Conservation (phyloP, 2,329 filamentous ascomycete species). For the Fusarium coicis region DNA sequence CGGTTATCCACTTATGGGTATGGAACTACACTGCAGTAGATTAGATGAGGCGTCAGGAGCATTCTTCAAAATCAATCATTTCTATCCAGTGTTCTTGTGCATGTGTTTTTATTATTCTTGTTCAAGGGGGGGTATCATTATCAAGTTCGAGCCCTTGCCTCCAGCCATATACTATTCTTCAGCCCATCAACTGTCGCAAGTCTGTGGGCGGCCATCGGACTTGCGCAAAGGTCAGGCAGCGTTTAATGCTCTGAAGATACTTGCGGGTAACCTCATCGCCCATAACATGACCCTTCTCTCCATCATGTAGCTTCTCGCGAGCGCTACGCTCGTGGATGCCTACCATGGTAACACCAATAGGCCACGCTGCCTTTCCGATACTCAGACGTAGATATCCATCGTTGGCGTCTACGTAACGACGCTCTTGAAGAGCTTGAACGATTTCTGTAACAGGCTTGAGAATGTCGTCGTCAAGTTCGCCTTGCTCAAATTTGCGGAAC, state of each 20-base stretch:
- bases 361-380: slow-evolving; percentile 98
- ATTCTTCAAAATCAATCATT: slow-evolving; percentile 18
- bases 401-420: slow-evolving; percentile 95
- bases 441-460: slow-evolving; percentile 90
- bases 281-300: slow-evolving; percentile 92
- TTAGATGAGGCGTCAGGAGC: slow-evolving; percentile 34
- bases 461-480: slow-evolving; percentile 80
- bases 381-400: slow-evolving; percentile 92
- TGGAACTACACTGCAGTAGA: slow-evolving; percentile 23
- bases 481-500: slow-evolving; percentile 88
- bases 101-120: not conserved
- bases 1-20: slow-evolving; percentile 31
- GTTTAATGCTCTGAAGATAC: slow-evolving; percentile 96
- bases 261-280: slow-evolving; percentile 96
- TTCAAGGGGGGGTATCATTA: slow-evolving; percentile 40
- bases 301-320: slow-evolving; percentile 92
- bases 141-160: slow-evolving; percentile 6
- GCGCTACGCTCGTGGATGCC: slow-evolving; percentile 98
- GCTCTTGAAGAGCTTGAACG: slow-evolving; percentile 87
- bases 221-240: slow-evolving; percentile 95
- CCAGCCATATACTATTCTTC: slow-evolving; percentile 1
- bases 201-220: slow-evolving; percentile 96
- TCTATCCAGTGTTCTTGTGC: not conserved
- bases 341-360: slow-evolving; percentile 99
- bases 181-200: slow-evolving; percentile 91